Conservation (phyloP, 495 filamentous ascomycete species). For the Astrothelium subdiscretum region DNA sequence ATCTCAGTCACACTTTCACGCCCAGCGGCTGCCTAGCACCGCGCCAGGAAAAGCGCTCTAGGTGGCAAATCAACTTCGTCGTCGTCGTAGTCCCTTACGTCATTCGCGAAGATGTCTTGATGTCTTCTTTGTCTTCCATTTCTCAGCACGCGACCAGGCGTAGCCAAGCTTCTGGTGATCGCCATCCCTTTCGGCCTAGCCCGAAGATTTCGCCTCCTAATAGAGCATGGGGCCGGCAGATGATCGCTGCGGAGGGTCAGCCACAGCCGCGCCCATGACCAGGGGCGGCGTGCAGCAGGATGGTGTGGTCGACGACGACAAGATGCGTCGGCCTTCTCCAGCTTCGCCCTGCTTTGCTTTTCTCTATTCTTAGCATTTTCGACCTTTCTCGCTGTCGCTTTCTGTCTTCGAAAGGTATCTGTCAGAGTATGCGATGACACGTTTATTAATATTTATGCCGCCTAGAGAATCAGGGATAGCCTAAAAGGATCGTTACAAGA, state of each 20-base stretch:
- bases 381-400: too few species aligned
- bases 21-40: too few species aligned
- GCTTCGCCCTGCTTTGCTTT: background rate
- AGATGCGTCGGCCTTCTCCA: background rate
- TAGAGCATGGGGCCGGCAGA: background rate
- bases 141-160: background rate
- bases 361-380: too few species aligned
- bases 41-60: too few species aligned
- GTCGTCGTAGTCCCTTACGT: background rate
- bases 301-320: background rate
- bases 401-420: too few species aligned
- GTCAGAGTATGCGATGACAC: too few species aligned
- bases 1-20: too few species aligned
- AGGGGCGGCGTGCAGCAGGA: background rate
- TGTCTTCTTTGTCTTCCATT: background rate
- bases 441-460: background rate
- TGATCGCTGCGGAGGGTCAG: background rate
- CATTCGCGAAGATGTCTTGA: background rate
- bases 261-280: slow-evolving; percentile 1
- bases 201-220: background rate
- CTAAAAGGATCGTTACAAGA: background rate
- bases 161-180: background rate
- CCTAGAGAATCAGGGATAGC: background rate
- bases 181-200: background rate
- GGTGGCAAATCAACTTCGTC: background rate